A percentile compares a stretch with the other conserved stretches of the same genome.
These are phyloP conservation scores for Vigna mungo DNA, from an alignment of 306 rosid genomes.

Conservation along the genomic window DNA sequence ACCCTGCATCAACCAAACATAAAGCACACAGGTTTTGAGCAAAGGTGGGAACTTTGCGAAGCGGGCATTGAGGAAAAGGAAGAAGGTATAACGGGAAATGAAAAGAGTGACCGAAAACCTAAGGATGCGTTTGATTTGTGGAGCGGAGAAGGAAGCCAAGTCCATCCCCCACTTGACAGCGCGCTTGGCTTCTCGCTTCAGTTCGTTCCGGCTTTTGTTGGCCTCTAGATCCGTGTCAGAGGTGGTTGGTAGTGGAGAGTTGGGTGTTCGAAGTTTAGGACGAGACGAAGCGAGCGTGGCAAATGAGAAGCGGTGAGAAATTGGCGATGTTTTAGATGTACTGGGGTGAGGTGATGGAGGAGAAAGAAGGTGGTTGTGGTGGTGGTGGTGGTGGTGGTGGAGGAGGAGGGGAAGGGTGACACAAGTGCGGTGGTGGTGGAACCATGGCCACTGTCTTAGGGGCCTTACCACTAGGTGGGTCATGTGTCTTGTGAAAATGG, in stretches of 20 bases:
- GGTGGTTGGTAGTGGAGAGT: conserved; percentile 38
- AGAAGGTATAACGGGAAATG: neutral
- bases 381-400: conserved; percentile 15
- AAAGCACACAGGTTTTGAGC: neutral
- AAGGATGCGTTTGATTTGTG: conserved; percentile 81
- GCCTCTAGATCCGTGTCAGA: conserved; percentile 43
- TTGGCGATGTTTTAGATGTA: neutral
- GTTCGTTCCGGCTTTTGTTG: conserved; percentile 77
- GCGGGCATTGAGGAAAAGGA: neutral
- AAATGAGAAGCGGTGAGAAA: conserved; percentile 38
- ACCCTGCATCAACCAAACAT: conserved; percentile 51
- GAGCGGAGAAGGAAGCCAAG: conserved; percentile 72
- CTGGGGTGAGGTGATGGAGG: conserved; percentile 34
- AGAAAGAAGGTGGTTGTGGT: conserved; percentile 35
- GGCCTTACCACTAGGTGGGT: conserved; percentile 57
- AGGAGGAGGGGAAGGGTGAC: conserved; percentile 10
- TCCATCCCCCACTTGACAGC: conserved; percentile 87
- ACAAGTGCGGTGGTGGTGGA: conserved; percentile 30
- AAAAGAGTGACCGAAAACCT: conserved; percentile 47
- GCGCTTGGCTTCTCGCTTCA: conserved; percentile 85
- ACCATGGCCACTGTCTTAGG: conserved; percentile 65
- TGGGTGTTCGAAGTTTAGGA: conserved; percentile 52
- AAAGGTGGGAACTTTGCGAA: conserved; percentile 15
- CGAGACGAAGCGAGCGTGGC: conserved; percentile 50
- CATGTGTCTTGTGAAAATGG: neutral